These are phyloP conservation scores for Tetracentron sinense DNA, from an alignment of 164 flowering plant species.

Conservation along the genomic window DNA sequence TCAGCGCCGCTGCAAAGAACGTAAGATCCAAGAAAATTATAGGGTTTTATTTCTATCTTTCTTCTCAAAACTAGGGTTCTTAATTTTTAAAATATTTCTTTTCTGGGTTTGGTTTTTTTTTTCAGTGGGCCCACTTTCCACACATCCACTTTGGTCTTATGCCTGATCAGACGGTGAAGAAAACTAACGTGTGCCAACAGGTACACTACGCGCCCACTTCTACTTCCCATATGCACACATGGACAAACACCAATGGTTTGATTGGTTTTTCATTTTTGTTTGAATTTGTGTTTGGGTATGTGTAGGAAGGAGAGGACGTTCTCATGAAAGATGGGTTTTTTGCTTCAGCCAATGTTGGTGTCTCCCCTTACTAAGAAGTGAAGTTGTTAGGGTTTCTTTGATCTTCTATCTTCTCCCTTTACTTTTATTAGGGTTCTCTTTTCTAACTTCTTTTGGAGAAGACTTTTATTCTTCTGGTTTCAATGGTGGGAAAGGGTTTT, in stretches of 20 bases:
- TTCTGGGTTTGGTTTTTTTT: conserved; percentile 1
- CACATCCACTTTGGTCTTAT: conserved; percentile 95
- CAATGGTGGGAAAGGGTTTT: conserved; percentile 11
- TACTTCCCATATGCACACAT: background rate
- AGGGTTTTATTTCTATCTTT: conserved; percentile 12
- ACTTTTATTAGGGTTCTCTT: conserved; percentile 11
- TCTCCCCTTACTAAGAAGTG: conserved; percentile 59
- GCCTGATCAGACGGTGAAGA: conserved; percentile 82
- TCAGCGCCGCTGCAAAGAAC: conserved; percentile 98
- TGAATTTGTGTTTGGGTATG: background rate
- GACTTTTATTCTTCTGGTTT: conserved; percentile 4
- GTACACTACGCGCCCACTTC: conserved; percentile 26
- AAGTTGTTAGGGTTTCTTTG: conserved; percentile 13
- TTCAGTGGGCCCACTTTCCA: conserved; percentile 98
- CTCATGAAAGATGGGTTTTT: conserved; percentile 72
- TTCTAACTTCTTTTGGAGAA: background rate
- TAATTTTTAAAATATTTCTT: conserved; percentile 17
- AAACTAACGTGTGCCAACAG: conserved; percentile 64
- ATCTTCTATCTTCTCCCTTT: background rate
- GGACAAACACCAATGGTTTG: background rate
- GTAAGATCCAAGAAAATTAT: conserved; percentile 51
- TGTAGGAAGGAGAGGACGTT: conserved; percentile 72
- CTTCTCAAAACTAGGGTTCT: conserved; percentile 5
- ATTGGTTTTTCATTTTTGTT: background rate
- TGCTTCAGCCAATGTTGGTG: conserved; percentile 69